These are phyloP conservation scores for Fusarium graminum DNA, from an alignment of 2,329 filamentous ascomycete species.

Conservation along the genomic window DNA sequence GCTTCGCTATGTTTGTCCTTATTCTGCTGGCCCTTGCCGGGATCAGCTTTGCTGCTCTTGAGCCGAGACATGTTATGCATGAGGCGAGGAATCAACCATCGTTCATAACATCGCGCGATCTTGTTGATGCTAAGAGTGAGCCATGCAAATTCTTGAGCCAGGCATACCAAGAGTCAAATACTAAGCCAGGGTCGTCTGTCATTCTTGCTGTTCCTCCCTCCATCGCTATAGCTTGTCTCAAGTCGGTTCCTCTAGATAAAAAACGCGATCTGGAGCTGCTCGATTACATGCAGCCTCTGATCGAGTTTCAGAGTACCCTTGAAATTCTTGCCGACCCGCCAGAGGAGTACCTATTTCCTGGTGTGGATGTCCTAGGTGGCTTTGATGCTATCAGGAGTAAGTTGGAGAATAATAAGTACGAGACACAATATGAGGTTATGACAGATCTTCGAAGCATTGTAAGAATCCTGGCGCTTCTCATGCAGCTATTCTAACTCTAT, in stretches of 20 bases:
- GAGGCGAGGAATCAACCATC: conserved; percentile 32
- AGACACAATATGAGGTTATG: conserved; percentile 46
- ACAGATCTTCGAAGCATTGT: conserved; percentile 43
- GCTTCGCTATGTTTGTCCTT: conserved; percentile 35
- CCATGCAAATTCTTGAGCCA: conserved; percentile 42
- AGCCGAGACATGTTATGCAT: conserved; percentile 43
- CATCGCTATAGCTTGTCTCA: conserved; percentile 43
- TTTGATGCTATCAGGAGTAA: conserved; percentile 35
- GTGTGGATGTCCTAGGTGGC: conserved; percentile 43
- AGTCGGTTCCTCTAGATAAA: conserved; percentile 46
- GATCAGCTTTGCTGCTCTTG: conserved; percentile 35
- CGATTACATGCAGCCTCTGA: conserved; percentile 39
- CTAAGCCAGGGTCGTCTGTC: conserved; percentile 14
- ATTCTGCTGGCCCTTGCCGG: conserved; percentile 41
- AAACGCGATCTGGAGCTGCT: conserved; percentile 43
- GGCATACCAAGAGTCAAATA: conserved; percentile 28
- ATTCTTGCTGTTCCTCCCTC: conserved; percentile 38
- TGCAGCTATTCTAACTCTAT: conserved; percentile 2
- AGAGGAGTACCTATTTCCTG: conserved; percentile 42
- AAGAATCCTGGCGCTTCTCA: conserved; percentile 1
- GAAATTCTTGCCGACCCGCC: conserved; percentile 44
- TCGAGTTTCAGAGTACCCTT: conserved; percentile 44
- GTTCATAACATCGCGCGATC: conserved; percentile 32
- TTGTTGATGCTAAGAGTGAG: conserved; percentile 23
- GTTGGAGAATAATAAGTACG: conserved; percentile 37